Base-by-base conservation (phyloP, 1,139 yeast genomes). In the Protomyces pachydermus region DNA sequence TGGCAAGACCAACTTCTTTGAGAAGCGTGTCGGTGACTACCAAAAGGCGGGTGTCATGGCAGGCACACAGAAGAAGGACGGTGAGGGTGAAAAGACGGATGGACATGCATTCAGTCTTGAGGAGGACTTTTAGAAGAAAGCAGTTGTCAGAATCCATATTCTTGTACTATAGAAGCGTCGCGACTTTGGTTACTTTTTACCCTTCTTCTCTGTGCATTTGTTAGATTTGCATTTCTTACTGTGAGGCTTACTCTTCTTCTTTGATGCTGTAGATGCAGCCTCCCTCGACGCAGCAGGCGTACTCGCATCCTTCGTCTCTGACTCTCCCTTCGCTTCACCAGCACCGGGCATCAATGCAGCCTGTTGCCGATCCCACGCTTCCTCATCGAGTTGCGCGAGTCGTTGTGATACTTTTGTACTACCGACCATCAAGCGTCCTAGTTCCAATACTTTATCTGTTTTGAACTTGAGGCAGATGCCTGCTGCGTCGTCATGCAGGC, bases 11-110 rank as follows among this genome's bases (percentile, higher is more conserved):
- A 93, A 93, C 81, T 93, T 95, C 84, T 93, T 93, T 75, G 99
- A 93, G 82, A 93, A 93, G 84, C 88, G 98, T 79, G 98, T 93
- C 68, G 88, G 96, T 67, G 99, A 95, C 78, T 95, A 95, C 80
- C 97, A 93, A 80, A 93, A 93, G 81, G 98, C 98, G 65, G 98
- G 98, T 80, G 98, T 93, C 73, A 93, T 93, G 95, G 91, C 87
- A 65, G 78, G 79, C 58, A 74, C 82, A 60, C 81, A 77, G 67
- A 72, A 77, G 58, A 76, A 74, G 65, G 72, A 74, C 54, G 77
- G 73, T 53, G 81, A 80, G 70, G 80, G 81, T 54, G 80, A 81
- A 72, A 74, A 54, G 37, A 50, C 65, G 39, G 69, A 65, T 38
- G 66, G 64, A 10, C 65, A 66, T 45, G 61, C 65, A 14, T 78